A percentile compares a stretch with the other conserved stretches of the same genome.
These are phyloP conservation scores for Dalbergia cochinchinensis DNA, from an alignment of 306 rosid genomes.

Conservation along the genomic window DNA sequence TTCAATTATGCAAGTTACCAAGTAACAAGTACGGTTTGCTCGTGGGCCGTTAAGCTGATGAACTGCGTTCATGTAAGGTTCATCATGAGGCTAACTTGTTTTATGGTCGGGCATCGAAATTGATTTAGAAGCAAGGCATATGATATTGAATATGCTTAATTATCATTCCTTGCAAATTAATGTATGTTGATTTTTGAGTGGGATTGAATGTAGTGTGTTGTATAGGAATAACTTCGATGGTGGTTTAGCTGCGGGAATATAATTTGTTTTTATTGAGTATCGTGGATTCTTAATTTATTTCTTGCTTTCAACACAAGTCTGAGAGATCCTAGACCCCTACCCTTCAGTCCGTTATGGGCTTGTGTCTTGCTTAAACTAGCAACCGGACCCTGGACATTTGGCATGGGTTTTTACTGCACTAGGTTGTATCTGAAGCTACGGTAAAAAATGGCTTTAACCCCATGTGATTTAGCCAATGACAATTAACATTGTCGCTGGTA, in stretches of 20 bases:
- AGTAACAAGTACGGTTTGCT: constrained; percentile 24
- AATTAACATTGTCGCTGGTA: neutral
- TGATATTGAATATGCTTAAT: constrained; percentile 24
- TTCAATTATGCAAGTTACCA: constrained; percentile 2
- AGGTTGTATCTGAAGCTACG: constrained; percentile 19
- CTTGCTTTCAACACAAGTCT: constrained; percentile 27
- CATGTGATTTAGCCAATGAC: neutral
- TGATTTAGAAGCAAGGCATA: constrained; percentile 46
- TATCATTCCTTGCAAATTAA: constrained; percentile 40
- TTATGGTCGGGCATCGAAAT: constrained; percentile 29
- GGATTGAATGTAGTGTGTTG: constrained; percentile 39
- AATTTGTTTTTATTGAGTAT: constrained; percentile 37
- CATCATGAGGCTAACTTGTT: constrained; percentile 30
- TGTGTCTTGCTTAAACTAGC: constrained; percentile 36
- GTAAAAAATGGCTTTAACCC: neutral
- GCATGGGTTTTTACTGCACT: neutral
- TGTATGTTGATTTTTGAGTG: constrained; percentile 42
- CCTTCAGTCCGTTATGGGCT: neutral
- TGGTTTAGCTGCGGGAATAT: constrained; percentile 43
- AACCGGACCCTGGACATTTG: constrained; percentile 11
- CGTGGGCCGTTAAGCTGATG: constrained; percentile 31
- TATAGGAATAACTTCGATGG: constrained; percentile 46
- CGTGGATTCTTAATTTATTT: constrained; percentile 13
- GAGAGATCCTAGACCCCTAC: constrained; percentile 31
- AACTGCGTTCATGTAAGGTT: constrained; percentile 27